phyloP scores from a whole-genome alignment of 441 rosid species.

The Pelargonium fulgidum region DNA sequence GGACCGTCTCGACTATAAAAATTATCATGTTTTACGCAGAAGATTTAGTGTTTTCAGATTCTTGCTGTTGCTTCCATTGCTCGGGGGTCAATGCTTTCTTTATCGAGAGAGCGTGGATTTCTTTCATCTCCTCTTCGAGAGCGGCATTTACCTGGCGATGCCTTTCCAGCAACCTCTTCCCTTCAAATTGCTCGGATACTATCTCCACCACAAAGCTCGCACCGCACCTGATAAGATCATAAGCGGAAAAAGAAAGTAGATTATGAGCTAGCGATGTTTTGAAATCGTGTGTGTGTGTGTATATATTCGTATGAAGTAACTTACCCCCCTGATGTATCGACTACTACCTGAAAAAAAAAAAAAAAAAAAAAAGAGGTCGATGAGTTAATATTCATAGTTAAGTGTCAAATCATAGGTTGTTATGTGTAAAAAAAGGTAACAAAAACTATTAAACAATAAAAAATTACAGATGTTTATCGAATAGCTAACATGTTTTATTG shows the following conservation, averaged over 20 bases:
- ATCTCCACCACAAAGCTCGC: slow-evolving; percentile 71
- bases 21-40: slow-evolving; percentile 29
- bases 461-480: background rate
- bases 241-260: background rate
- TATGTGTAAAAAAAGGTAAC: background rate
- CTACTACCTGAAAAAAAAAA: slow-evolving; percentile 53
- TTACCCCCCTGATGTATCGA: slow-evolving; percentile 90
- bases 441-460: background rate
- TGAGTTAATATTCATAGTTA: slow-evolving; percentile 9
- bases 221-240: slow-evolving; percentile 50
- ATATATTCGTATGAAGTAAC: slow-evolving; percentile 17
- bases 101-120: slow-evolving; percentile 91
- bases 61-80: slow-evolving; percentile 66
- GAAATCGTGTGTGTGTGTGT: background rate
- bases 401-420: background rate
- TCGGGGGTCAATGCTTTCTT: slow-evolving; percentile 64
- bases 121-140: slow-evolving; percentile 72
- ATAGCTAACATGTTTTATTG: background rate
- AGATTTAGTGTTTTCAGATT: slow-evolving; percentile 43
- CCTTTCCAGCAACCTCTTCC: slow-evolving; percentile 82
- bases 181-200: slow-evolving; percentile 64
- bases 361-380: slow-evolving; percentile 14
- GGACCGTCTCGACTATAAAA: background rate
- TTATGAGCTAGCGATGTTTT: background rate
- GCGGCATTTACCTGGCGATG: slow-evolving; percentile 74